These are phyloP conservation scores for Fusarium burgessii DNA, from an alignment of 2,329 filamentous ascomycete species.

Conservation along the genomic window DNA sequence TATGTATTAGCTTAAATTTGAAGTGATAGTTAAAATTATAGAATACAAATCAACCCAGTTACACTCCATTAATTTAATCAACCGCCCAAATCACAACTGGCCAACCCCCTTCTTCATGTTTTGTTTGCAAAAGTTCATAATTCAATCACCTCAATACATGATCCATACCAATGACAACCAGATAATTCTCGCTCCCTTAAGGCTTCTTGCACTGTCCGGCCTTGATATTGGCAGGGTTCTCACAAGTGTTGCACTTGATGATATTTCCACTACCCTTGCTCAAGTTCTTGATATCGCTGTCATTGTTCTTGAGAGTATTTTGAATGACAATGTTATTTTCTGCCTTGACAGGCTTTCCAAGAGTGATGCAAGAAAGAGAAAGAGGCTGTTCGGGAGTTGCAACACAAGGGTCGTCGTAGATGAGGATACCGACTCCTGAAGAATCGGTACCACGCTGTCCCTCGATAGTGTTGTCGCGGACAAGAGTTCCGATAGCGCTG, in stretches of 20 bases:
- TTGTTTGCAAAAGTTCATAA: neutral
- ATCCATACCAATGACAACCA: neutral
- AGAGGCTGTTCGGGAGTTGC: neutral
- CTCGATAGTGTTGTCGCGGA: constrained; percentile 47
- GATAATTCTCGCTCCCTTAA: neutral
- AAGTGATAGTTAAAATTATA: neutral
- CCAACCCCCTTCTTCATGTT: neutral
- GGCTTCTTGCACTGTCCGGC: constrained; percentile 22
- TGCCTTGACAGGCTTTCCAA: constrained; percentile 33
- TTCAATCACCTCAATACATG: no score
- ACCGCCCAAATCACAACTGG: accelerated
- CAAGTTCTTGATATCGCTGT: constrained; percentile 40
- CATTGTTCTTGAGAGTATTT: constrained; percentile 49
- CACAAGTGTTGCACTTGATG: constrained; percentile 43
- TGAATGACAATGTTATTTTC: constrained; percentile 45
- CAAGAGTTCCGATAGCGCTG: constrained; percentile 45
- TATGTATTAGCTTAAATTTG: accelerated
- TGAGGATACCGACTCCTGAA: constrained; percentile 35
- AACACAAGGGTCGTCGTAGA: constrained; percentile 44
- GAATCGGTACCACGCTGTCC: constrained; percentile 37
- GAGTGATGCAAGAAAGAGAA: constrained; percentile 29
- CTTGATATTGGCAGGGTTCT: constrained; percentile 8
- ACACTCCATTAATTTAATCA: neutral
- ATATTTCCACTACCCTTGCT: constrained; percentile 41
- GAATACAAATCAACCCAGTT: neutral